phyloP scores from a whole-genome alignment of 1,284 basidiomycete species.

The Testicularia cyperi region DNA sequence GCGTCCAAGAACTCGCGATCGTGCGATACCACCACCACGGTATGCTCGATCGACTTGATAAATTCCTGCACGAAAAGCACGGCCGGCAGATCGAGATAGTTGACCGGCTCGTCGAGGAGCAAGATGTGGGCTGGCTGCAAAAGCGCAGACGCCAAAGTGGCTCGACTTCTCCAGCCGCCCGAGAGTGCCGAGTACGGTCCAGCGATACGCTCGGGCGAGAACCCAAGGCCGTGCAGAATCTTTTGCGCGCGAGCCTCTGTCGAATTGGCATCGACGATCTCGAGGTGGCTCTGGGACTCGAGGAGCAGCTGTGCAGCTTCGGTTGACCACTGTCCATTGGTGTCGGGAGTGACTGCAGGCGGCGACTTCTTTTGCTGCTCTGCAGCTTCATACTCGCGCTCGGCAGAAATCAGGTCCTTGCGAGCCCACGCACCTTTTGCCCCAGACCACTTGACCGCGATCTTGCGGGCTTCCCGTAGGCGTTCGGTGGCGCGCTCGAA shows the following conservation, averaged over 20 bases:
- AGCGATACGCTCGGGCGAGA: constrained; percentile 65
- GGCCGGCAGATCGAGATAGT: constrained; percentile 61
- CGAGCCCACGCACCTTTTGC: constrained; percentile 68
- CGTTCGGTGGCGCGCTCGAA: constrained; percentile 59
- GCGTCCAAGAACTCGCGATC: constrained; percentile 72
- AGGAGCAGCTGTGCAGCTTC: constrained; percentile 60
- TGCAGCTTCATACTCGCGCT: constrained; percentile 55
- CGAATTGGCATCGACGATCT: constrained; percentile 61
- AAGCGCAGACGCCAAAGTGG: constrained; percentile 63
- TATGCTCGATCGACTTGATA: constrained; percentile 63
- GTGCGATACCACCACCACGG: constrained; percentile 70
- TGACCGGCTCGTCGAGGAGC: constrained; percentile 63
- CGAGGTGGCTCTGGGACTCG: constrained; percentile 38
- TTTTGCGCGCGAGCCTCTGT: constrained; percentile 67
- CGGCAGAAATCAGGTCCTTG: constrained; percentile 64
- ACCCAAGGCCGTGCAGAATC: constrained; percentile 71
- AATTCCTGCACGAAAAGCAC: constrained; percentile 66
- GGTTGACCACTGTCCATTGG: constrained; percentile 35
- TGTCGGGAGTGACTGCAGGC: constrained; percentile 5
- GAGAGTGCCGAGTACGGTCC: constrained; percentile 66
- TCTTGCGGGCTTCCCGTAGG: constrained; percentile 65
- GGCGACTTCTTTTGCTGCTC: not conserved
- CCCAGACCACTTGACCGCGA: constrained; percentile 67
- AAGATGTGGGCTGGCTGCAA: constrained; percentile 63
- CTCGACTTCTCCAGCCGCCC: constrained; percentile 72